A percentile compares a stretch with the other conserved stretches of the same genome.
Conservation (phyloP, 2,329 filamentous ascomycete species). For the Cladosporium colombiae region DNA sequence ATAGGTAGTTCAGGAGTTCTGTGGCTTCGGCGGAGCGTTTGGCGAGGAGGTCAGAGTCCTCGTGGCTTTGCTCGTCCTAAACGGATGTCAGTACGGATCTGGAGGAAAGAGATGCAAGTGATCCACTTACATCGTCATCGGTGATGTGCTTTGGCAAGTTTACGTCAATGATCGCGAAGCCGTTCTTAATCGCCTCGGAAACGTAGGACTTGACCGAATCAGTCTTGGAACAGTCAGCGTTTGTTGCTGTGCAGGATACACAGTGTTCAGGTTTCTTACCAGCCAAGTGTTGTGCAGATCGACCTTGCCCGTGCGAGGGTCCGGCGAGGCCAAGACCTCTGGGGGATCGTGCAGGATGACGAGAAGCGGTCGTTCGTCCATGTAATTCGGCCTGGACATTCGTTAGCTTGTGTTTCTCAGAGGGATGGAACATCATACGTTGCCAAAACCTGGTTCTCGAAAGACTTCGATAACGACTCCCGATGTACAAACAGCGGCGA, state of each 20-base stretch:
- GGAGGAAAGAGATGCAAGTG: too few relatives aligned
- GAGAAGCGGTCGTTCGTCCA: conserved; percentile 67
- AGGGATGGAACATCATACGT: conserved; percentile 26
- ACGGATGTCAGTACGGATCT: conserved; percentile 40
- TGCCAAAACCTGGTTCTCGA: conserved; percentile 35
- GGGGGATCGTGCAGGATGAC: conserved; percentile 80
- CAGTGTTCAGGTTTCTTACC: conserved; percentile 55
- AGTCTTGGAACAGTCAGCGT: conserved; percentile 61
- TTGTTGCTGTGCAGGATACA: conserved; percentile 26
- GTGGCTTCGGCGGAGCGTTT: conserved; percentile 53
- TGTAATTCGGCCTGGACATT: conserved; percentile 60
- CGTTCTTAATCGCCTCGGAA: conserved; percentile 75
- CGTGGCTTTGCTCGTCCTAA: conserved; percentile 38
- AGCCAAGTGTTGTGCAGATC: conserved; percentile 86
- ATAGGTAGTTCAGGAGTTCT: conserved; percentile 80
- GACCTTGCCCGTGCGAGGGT: conserved; percentile 63
- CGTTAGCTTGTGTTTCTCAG: background rate
- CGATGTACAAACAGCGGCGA: conserved; percentile 77
- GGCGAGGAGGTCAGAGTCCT: conserved; percentile 51
- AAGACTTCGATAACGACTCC: conserved; percentile 43
- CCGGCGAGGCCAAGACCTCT: conserved; percentile 43
- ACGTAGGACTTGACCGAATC: conserved; percentile 81
- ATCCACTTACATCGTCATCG: conserved; percentile 48
- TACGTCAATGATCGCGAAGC: conserved; percentile 84
- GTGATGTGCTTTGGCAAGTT: conserved; percentile 82